Conservation (phyloP, 192 early-diverging fungal genomes). For the Phycomyces nitens region DNA sequence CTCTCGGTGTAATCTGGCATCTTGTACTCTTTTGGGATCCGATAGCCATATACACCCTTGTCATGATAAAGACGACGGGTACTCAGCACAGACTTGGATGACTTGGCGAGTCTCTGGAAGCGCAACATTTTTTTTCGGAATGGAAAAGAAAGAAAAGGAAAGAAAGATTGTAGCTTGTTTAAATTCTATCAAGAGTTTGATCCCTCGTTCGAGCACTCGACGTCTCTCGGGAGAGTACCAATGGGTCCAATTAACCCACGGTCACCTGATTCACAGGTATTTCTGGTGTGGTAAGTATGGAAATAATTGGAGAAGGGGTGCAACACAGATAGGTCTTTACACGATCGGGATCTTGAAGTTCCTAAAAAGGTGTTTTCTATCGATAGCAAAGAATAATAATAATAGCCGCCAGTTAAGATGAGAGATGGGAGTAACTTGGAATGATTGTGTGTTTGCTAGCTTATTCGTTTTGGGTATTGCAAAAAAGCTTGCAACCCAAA, state of each 20-base stretch:
- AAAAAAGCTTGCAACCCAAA: no score
- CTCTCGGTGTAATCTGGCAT: conserved; percentile 77
- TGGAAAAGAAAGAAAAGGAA: neutral
- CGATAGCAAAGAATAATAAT: no score
- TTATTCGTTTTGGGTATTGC: no score
- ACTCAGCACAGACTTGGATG: neutral
- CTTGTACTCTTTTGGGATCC: conserved; percentile 64
- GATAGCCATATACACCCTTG: conserved; percentile 82
- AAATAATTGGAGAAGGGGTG: neutral
- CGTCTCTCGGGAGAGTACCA: neutral
- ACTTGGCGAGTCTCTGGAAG: neutral
- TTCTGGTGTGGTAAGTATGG: neutral
- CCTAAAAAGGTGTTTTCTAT: no score
- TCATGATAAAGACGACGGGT: conserved; percentile 60
- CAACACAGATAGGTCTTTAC: no score
- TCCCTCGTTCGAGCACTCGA: no score
- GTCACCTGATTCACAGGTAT: conserved; percentile 10
- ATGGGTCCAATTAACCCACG: conserved; percentile 2
- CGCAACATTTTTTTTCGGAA: conserved; percentile 4
- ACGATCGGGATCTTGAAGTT: no score
- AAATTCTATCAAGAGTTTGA: neutral
- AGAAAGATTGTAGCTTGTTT: neutral
- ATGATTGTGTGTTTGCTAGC: no score
- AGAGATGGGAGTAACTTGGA: no score
- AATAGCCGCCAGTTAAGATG: no score